Evolutionary conservation across 306 rosid genomes (phyloP).

Genomic region (Lathyrus oleraceus): DNA sequence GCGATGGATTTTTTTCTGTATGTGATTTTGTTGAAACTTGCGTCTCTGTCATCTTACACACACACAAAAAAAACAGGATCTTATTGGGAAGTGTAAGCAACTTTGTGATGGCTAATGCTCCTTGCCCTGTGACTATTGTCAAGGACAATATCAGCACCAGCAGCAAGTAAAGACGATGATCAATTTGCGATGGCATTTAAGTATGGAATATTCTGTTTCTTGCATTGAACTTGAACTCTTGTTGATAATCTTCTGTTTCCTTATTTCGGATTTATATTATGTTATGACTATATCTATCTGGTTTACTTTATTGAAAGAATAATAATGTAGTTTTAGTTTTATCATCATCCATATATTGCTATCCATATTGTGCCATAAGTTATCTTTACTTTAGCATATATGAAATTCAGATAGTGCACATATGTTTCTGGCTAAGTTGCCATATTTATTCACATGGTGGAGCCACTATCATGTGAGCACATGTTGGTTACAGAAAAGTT

Average conservation of each 20-base stretch:
- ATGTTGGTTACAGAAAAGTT: too few relatives aligned
- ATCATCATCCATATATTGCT: too few relatives aligned
- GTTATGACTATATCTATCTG: background rate
- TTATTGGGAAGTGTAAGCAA: slow-evolving; percentile 95
- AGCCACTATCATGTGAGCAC: too few relatives aligned
- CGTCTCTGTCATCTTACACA: slow-evolving; percentile 12
- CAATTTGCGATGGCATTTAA: slow-evolving; percentile 5
- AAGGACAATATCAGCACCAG: slow-evolving; percentile 62
- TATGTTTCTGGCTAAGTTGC: too few relatives aligned
- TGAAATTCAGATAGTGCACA: too few relatives aligned
- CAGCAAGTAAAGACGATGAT: slow-evolving; percentile 35
- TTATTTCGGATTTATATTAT: background rate
- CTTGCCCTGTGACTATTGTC: slow-evolving; percentile 89
- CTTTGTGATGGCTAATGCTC: slow-evolving; percentile 65
- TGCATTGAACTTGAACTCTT: slow-evolving; percentile 7
- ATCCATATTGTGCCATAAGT: too few relatives aligned
- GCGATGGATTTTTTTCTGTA: background rate
- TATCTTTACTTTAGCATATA: background rate
- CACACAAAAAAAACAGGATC: slow-evolving; percentile 64
- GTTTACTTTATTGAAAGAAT: slow-evolving; percentile 4
- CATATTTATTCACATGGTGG: too few relatives aligned
- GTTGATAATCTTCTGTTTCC: slow-evolving; percentile 2
- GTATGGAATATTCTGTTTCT: background rate
- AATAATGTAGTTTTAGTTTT: slow-evolving; percentile 9
- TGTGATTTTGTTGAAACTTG: background rate